phyloP scores from a whole-genome alignment of 1,284 basidiomycete genomes.

The Fistulina hepatica region DNA sequence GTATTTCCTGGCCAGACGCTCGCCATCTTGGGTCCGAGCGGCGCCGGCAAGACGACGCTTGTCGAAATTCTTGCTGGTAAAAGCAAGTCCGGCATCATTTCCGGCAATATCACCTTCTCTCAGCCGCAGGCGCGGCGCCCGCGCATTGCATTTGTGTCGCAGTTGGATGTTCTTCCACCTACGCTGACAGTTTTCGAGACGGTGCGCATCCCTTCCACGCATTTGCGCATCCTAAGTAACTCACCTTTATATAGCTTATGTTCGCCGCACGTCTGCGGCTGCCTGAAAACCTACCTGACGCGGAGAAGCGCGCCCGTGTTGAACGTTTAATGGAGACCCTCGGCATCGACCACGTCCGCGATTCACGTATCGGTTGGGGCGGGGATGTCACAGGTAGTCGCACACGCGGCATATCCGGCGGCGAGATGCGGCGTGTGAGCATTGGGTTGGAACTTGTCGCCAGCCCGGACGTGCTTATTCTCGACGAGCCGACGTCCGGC shows the following conservation, averaged over 20 bases:
- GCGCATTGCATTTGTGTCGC: slow-evolving; percentile 75
- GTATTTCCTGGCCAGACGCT: slow-evolving; percentile 74
- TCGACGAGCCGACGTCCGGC: slow-evolving; percentile 74
- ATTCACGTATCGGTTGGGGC: slow-evolving; percentile 60
- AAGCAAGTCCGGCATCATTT: slow-evolving; percentile 56
- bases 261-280: slow-evolving; percentile 79
- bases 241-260: too few species aligned
- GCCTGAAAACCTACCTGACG: slow-evolving; percentile 65
- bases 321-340: slow-evolving; percentile 63
- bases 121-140: slow-evolving; percentile 19
- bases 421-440: slow-evolving; percentile 75
- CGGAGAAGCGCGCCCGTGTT: slow-evolving; percentile 59
- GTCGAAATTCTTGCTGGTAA: slow-evolving; percentile 78
- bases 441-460: slow-evolving; percentile 80
- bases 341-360: slow-evolving; percentile 58
- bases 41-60: slow-evolving; percentile 76
- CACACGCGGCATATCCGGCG: slow-evolving; percentile 74
- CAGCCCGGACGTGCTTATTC: slow-evolving; percentile 66
- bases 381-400: slow-evolving; percentile 46
- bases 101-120: slow-evolving; percentile 51
- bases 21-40: slow-evolving; percentile 81
- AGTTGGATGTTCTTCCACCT: slow-evolving; percentile 72
- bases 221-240: too few species aligned
- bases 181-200: slow-evolving; percentile 78
- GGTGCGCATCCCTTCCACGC: too few species aligned